Evolutionary conservation across 1,284 basidiomycete genomes (phyloP).

Genomic region (Athelia psychrophila): DNA sequence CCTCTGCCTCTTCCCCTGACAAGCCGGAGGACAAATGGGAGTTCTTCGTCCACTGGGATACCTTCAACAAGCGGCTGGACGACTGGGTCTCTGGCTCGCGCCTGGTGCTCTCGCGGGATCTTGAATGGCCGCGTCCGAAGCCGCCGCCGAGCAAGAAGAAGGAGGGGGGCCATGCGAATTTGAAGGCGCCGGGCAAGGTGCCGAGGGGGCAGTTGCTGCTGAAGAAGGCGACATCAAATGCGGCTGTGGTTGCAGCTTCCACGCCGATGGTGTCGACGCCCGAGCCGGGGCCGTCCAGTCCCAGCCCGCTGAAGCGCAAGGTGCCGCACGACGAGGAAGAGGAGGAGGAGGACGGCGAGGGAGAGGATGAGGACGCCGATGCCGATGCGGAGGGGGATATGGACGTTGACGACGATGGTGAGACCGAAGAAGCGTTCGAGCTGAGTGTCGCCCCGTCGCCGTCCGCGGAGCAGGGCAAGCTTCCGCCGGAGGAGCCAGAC

Average conservation of each 20-base stretch:
- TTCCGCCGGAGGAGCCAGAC: constrained; percentile 34
- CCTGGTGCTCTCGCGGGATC: constrained; percentile 80
- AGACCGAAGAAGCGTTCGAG: constrained; percentile 53
- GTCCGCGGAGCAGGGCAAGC: constrained; percentile 24
- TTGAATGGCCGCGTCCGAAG: constrained; percentile 97
- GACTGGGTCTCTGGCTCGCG: constrained; percentile 96
- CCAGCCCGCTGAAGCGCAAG: constrained; percentile 64
- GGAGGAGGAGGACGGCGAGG: constrained; percentile 52
- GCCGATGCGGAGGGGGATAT: constrained; percentile 55
- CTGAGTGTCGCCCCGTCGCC: constrained; percentile 41
- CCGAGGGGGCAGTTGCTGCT: constrained; percentile 56
- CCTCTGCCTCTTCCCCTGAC: constrained; percentile 31
- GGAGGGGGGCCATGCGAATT: constrained; percentile 30
- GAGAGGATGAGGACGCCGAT: constrained; percentile 46
- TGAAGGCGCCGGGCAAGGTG: constrained; percentile 62
- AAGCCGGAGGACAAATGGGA: constrained; percentile 80
- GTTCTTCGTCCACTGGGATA: constrained; percentile 97
- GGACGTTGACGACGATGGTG: constrained; percentile 56
- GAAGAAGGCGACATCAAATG: constrained; percentile 77
- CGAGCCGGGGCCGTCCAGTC: constrained; percentile 52
- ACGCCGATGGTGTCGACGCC: too few species aligned
- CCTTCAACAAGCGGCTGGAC: constrained; percentile 98
- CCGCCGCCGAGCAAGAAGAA: constrained; percentile 55
- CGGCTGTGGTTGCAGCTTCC: constrained; percentile 50
- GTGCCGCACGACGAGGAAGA: constrained; percentile 52